Evolutionary conservation across 2,329 filamentous ascomycete species (phyloP).

Genomic region (Ceratocystis colombiana): DNA sequence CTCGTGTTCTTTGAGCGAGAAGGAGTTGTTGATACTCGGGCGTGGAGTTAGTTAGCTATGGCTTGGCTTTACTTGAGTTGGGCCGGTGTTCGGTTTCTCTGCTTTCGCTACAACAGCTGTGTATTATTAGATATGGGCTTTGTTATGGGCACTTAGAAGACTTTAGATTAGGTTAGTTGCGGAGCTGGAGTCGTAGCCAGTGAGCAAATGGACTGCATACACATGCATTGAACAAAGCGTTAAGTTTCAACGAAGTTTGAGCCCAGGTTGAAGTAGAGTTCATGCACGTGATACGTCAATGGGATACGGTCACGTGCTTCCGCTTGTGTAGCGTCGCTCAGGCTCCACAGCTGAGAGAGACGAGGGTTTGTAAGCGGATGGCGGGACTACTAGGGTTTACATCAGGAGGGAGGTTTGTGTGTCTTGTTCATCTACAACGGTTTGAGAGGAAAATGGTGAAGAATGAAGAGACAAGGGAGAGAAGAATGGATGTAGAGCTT

Average conservation of each 20-base stretch:
- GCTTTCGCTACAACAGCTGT: background rate
- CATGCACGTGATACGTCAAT: conserved; percentile 7
- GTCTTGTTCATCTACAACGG: no score
- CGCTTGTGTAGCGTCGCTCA: background rate
- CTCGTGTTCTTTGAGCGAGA: no score
- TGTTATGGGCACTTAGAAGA: background rate
- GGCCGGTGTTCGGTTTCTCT: background rate
- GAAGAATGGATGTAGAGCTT: no score
- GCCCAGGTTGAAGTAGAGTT: conserved; percentile 8
- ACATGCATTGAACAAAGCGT: background rate
- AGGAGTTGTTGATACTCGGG: no score
- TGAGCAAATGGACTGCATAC: background rate
- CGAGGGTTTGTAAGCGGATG: background rate
- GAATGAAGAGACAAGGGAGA: no score
- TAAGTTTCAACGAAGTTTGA: background rate
- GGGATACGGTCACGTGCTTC: background rate
- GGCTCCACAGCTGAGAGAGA: background rate
- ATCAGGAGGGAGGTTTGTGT: background rate
- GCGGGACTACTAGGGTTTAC: background rate
- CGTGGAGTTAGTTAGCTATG: background rate
- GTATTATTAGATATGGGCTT: background rate
- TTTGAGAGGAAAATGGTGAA: no score
- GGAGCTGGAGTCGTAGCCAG: background rate
- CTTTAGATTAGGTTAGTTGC: no score
- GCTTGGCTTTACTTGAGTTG: background rate